phyloP scores from a whole-genome alignment of 1,284 basidiomycete species.

The Ustilago loliicola region DNA sequence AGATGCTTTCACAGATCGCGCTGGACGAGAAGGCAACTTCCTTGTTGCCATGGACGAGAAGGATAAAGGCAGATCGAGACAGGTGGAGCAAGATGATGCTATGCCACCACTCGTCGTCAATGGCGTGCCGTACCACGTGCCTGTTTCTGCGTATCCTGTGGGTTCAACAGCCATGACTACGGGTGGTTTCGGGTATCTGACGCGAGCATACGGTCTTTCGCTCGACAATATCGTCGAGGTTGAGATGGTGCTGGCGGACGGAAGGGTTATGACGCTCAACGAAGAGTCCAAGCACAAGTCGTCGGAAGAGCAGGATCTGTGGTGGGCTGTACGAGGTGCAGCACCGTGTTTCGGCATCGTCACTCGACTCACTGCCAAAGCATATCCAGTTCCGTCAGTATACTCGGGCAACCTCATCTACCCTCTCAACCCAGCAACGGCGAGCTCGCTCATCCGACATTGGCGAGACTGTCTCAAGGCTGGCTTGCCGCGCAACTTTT shows the following conservation, averaged over 20 bases:
- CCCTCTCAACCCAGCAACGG: conserved; percentile 84
- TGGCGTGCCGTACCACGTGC: conserved; percentile 63
- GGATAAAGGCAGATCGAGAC: conserved; percentile 43
- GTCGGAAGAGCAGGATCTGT: conserved; percentile 74
- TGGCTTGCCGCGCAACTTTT: conserved; percentile 79
- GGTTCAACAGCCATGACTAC: conserved; percentile 85
- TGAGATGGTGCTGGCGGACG: conserved; percentile 67
- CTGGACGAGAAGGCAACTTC: conserved; percentile 53
- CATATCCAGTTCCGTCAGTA: conserved; percentile 86
- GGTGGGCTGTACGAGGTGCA: conserved; percentile 90
- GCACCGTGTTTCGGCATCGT: conserved; percentile 86
- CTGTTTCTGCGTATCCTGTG: conserved; percentile 73
- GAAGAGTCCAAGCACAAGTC: conserved; percentile 52
- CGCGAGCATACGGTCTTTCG: conserved; percentile 80
- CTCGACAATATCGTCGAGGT: conserved; percentile 63
- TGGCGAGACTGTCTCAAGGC: conserved; percentile 92
- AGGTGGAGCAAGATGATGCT: conserved; percentile 11
- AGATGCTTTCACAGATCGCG: conserved; percentile 59
- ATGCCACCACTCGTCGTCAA: conserved; percentile 43
- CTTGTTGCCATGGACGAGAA: conserved; percentile 23
- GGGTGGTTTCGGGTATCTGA: conserved; percentile 89
- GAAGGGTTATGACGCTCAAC: conserved; percentile 57
- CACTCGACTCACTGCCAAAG: conserved; percentile 86
- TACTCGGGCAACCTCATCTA: conserved; percentile 91
- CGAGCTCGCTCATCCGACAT: conserved; percentile 87